Conservation (phyloP, 163 green algal species). For the Scenedesmus sp. region DNA sequence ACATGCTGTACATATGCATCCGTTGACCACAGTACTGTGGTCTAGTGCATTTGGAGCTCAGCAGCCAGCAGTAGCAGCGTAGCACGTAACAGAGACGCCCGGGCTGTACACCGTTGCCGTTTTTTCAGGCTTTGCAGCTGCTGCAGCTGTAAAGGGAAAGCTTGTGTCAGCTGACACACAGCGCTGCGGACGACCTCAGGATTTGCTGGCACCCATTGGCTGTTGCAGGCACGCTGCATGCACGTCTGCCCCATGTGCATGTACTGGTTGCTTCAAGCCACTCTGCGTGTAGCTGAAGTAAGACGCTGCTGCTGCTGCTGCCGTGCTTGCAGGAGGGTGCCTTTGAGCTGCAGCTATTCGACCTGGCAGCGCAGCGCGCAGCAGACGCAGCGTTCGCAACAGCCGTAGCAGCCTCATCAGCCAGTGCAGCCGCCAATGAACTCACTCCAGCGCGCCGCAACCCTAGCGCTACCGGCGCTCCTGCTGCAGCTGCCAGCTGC, state of each 20-base stretch:
- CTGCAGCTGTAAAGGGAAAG: too few relatives aligned
- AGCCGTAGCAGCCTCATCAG: neutral
- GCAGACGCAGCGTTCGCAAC: neutral
- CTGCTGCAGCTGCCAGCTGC: neutral
- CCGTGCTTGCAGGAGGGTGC: slow-evolving; percentile 1
- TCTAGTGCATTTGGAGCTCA: too few relatives aligned
- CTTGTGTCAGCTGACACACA: too few relatives aligned
- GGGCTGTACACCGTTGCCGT: too few relatives aligned
- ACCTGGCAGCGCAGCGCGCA: neutral
- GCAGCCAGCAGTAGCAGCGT: too few relatives aligned
- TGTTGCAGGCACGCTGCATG: neutral
- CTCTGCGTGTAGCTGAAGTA: neutral
- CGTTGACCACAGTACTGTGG: too few relatives aligned
- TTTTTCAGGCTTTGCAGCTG: too few relatives aligned
- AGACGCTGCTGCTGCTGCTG: neutral
- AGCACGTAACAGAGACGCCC: too few relatives aligned
- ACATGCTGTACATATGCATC: too few relatives aligned
- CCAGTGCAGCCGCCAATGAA: neutral
- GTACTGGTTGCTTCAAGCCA: neutral
- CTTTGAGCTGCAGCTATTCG: slow-evolving; percentile 16
- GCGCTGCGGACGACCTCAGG: too few relatives aligned
- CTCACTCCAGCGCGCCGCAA: neutral
- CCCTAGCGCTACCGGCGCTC: neutral
- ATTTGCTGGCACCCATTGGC: too few relatives aligned
- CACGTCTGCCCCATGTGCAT: neutral